Conservation (phyloP, 2,329 filamentous ascomycete species). For the Xylariaceae sp. region DNA sequence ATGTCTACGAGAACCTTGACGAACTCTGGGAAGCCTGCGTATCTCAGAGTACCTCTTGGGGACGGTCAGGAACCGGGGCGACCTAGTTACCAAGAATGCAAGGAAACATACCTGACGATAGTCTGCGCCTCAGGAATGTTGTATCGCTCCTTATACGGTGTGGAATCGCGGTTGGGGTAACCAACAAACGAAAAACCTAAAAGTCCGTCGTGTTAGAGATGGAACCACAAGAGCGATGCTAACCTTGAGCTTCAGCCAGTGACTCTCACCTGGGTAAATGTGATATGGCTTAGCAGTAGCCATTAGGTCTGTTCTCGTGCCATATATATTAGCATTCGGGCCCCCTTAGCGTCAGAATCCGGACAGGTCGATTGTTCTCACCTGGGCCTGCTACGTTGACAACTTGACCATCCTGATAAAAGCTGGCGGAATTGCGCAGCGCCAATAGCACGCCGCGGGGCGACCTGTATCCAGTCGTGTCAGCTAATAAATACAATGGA, state of each 20-base stretch:
- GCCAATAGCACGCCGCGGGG: conserved; percentile 87
- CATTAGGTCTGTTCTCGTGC: too few relatives aligned
- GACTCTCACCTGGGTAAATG: conserved; percentile 80
- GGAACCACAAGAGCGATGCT: too few relatives aligned
- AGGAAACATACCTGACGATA: conserved; percentile 56
- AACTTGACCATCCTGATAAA: conserved; percentile 72
- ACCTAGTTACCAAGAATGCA: neutral
- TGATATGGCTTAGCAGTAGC: conserved; percentile 79
- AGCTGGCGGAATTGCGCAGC: conserved; percentile 77
- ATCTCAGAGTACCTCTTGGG: conserved; percentile 79
- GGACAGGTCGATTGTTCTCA: too few relatives aligned
- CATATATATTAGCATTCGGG: too few relatives aligned
- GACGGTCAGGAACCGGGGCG: conserved; percentile 5
- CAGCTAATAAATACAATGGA: conserved; percentile 54
- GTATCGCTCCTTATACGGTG: conserved; percentile 82
- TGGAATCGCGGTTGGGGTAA: conserved; percentile 90
- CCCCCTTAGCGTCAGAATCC: too few relatives aligned
- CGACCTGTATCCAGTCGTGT: too few relatives aligned
- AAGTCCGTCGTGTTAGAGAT: too few relatives aligned
- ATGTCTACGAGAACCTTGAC: conserved; percentile 82
- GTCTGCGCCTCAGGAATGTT: conserved; percentile 87
- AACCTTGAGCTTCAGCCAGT: too few relatives aligned
- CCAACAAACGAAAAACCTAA: conserved; percentile 80
- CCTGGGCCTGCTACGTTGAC: conserved; percentile 50
- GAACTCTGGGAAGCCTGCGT: conserved; percentile 86